Base-by-base conservation (phyloP, 2,329 filamentous ascomycete species). In the Talaromyces sp. region DNA sequence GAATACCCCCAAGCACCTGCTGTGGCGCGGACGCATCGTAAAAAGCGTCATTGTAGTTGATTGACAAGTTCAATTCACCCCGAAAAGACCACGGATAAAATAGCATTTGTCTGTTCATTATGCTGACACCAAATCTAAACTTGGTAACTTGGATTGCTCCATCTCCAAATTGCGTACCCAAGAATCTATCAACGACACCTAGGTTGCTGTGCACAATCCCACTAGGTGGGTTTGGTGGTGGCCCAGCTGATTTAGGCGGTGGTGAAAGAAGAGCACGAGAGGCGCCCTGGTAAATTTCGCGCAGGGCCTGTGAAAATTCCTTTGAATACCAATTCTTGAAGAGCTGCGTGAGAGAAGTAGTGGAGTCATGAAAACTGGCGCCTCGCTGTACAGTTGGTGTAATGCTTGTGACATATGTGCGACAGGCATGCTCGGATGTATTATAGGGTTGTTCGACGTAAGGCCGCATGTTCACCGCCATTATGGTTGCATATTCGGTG, bases 31-130 rank as follows among this genome's bases (percentile, higher is more conserved):
- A 27, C 2, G 40, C 10, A 4, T 52, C 54, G 30, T 66, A 66
- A 50, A 62, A 66, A 5, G 61, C 64, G 8, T 64, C 57, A 54
- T 66, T 66, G 53, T 65, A 66, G 42, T 65, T 65, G 7, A 65
- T 52, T 34, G 65, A 66, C 18, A 66, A 40, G 14, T 52, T 61
- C 40, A 66, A 23, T 44, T 62, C 54, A 7, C 64, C 61, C 18
- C 58, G 59, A 18, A 66, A 66, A 18, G 65, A 64, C 61, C 63
- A 65, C 5, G 58, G 58, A 52, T 66, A 66, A n/a, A 66, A 33
- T 28, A 65, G 50, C 54, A 63, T 64, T 57, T 66, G 65, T 18
- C 63, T 56, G 16, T 61, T 66, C 56, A 66, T 58, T 30, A 66
- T 63, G 30, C 56, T 63, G n/a, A 65, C 60, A 16, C 65, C 65